phyloP scores from a whole-genome alignment of 176 grass and related monocot genomes.

The Eragrostis nindensis region DNA sequence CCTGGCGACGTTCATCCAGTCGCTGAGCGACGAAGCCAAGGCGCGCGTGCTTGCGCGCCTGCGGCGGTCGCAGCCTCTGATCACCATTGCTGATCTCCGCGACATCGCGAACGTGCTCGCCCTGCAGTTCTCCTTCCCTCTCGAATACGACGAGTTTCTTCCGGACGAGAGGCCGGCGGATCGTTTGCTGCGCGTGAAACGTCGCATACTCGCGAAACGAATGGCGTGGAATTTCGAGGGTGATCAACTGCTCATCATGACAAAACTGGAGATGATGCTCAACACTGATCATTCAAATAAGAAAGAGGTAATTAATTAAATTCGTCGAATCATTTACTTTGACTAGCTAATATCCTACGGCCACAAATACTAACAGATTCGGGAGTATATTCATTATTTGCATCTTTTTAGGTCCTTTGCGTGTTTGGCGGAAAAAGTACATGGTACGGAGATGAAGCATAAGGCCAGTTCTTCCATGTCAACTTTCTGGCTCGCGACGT shows the following conservation, averaged over 20 bases:
- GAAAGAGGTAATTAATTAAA: not conserved
- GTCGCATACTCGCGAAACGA: not conserved
- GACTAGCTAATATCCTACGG: no score
- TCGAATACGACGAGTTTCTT: not conserved
- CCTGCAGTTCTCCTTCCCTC: not conserved
- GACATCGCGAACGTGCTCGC: not conserved
- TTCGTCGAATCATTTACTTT: no score
- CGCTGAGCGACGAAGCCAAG: not conserved
- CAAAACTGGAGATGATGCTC: not conserved
- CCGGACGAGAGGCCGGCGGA: not conserved
- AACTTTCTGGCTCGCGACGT: not conserved
- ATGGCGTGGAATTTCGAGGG: fast-evolving
- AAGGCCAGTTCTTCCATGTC: not conserved
- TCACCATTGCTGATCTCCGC: not conserved
- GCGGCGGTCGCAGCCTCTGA: not conserved
- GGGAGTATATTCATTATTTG: no score
- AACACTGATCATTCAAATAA: not conserved
- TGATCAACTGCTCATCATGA: not conserved
- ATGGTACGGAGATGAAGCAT: no score
- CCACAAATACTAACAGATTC: no score
- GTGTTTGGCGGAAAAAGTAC: no score
- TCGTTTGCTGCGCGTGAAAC: not conserved
- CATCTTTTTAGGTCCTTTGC: no score
- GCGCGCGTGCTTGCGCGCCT: not conserved
- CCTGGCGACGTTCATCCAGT: not conserved